Evolutionary conservation across 805 yeast species (phyloP).

Genomic region (Zygotorulaspora danielsina): DNA sequence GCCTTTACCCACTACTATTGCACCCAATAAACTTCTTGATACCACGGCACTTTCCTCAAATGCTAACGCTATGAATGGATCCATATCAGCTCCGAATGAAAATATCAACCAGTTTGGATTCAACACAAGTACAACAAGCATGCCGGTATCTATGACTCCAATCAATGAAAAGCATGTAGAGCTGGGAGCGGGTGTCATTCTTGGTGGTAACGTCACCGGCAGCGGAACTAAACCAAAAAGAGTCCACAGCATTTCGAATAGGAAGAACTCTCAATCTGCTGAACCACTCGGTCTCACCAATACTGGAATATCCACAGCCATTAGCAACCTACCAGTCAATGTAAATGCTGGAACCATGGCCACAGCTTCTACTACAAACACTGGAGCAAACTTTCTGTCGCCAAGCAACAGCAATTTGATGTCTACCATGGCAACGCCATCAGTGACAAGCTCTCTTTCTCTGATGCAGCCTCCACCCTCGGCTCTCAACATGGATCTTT

Average conservation of each 20-base stretch:
- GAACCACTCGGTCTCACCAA: slow-evolving; percentile 4
- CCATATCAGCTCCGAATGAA: slow-evolving; percentile 38
- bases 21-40: slow-evolving; percentile 28
- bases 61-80: slow-evolving; percentile 24
- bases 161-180: slow-evolving; percentile 53
- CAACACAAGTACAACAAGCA: slow-evolving; percentile 45
- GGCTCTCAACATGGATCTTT: slow-evolving; percentile 26
- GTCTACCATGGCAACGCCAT: slow-evolving; percentile 2
- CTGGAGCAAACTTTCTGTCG: background rate
- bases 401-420: background rate
- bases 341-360: background rate
- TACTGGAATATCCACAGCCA: background rate
- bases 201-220: background rate
- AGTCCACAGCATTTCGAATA: slow-evolving; percentile 23
- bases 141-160: slow-evolving; percentile 75
- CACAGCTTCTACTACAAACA: background rate
- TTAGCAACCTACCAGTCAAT: slow-evolving; percentile 1
- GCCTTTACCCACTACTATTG: slow-evolving; percentile 63
- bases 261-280: slow-evolving; percentile 16
- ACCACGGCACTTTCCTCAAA: slow-evolving; percentile 15
- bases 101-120: slow-evolving; percentile 67
- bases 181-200: slow-evolving; percentile 12
- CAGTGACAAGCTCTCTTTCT: slow-evolving; percentile 1
- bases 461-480: slow-evolving; percentile 30
- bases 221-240: slow-evolving; percentile 18